Evolutionary conservation across 2,329 filamentous ascomycete genomes (phyloP), one percentile per base, ranked within the genome.

Genomic region (Metarhizium brunneum): DNA sequence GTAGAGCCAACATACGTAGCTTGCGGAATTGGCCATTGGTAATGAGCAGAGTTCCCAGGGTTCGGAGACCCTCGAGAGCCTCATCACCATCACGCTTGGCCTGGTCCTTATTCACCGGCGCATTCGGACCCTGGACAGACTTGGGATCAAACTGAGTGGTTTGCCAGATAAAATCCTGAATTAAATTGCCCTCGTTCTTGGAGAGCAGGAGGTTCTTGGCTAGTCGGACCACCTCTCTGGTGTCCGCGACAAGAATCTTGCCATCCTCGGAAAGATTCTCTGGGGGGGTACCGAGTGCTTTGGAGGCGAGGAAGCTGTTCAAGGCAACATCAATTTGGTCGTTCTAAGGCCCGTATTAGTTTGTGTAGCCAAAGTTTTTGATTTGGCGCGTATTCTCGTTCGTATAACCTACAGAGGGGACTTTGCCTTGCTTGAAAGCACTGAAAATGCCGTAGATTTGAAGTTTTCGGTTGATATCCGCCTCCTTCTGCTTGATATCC

Each of bases 121-220:
- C 80, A 55, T 79, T 77, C 3, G 90, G 88, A 1, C 78, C 71
- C 56, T 74, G 70, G 30, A 89, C 78, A 53, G 80, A 77, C 64
- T 79, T 85, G 56, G 82, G 74, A 54, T 84, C 82, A 59, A 94
- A 85, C 50, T 88, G 81, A 67, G 90, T 84, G 0, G 91, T 92
- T 68, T 96, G 88, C 87, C 89, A 99, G 72, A 97, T 90, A 72
- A 99, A 97, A 66, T 99, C 92, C 68, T 99, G 94, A 20, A 99
- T 76, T 56, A 97, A 75, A 66, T 99, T 91, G 67, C 92, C 94
- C 57, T 96, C 83, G 68, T 99, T 99, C 81, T 97, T 99, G 74
- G 87, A 88, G 30, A 99, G 78, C 8, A 97, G 75, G 13, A 99
- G 80, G 56, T 85, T 74, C 77, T 96, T 95, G 57, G 92, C 87